Conservation (phyloP, 2,329 filamentous ascomycete genomes). For the Aureobasidium sp. region DNA sequence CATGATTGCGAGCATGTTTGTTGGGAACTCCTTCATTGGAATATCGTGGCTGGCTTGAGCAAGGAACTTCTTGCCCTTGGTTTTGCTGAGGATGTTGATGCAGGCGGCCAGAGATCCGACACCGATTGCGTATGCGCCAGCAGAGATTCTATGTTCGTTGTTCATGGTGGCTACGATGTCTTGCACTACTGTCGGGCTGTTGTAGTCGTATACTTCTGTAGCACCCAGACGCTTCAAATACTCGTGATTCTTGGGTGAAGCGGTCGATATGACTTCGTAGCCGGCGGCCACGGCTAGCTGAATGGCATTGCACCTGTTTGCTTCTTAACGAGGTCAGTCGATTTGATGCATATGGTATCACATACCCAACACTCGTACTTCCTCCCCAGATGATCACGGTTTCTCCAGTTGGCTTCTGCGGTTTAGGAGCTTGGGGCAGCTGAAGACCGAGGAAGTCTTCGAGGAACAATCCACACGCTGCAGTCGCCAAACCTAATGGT, state of each 20-base stretch:
- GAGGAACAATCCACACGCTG: conserved; percentile 16
- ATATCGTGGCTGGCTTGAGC: conserved; percentile 6
- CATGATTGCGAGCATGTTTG: not conserved
- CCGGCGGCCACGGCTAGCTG: conserved; percentile 38
- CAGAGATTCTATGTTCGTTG: conserved; percentile 1
- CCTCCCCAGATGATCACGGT: conserved; percentile 43
- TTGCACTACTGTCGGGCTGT: conserved; percentile 26
- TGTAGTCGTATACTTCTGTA: conserved; percentile 38
- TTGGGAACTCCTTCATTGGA: not conserved
- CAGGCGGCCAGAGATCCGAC: not conserved
- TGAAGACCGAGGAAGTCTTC: conserved; percentile 13
- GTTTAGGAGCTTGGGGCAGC: not conserved
- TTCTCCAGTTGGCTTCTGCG: not conserved
- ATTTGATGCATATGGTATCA: not conserved
- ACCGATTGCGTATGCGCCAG: conserved; percentile 1
- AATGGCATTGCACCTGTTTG: conserved; percentile 29
- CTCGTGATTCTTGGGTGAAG: conserved; percentile 35
- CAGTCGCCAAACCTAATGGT: conserved; percentile 17
- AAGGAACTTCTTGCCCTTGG: conserved; percentile 5
- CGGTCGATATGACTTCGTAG: conserved; percentile 37
- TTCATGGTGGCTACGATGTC: conserved; percentile 14
- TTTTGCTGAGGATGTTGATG: conserved; percentile 1
- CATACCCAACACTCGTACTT: conserved; percentile 34
- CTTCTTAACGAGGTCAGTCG: not conserved
- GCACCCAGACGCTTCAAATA: conserved; percentile 38